Percentiles rank a stretch among this genome's conserved stretches.
These are phyloP conservation scores for Leishmania major DNA, from an alignment of 208 protist genomes.

Conservation along the genomic window DNA sequence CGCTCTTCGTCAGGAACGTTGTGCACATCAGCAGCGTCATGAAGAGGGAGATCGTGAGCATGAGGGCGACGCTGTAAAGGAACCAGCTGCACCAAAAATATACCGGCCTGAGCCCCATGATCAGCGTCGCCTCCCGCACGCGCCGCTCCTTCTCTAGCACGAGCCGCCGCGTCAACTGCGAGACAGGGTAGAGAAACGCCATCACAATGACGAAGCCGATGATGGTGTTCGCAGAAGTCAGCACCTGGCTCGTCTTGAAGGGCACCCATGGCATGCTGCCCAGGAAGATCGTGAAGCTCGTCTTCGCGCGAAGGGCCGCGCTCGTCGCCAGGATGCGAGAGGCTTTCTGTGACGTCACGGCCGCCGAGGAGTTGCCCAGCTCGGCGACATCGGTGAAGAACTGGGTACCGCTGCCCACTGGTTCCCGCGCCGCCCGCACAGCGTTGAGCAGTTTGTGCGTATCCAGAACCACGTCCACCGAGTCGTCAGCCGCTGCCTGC, in stretches of 20 bases:
- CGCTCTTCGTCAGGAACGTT: constrained; percentile 42
- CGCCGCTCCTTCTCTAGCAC: constrained; percentile 83
- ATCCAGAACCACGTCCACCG: neutral
- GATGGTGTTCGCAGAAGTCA: constrained; percentile 14
- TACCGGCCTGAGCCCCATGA: constrained; percentile 69
- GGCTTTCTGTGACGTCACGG: neutral
- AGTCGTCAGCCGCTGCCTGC: neutral
- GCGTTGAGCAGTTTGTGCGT: neutral
- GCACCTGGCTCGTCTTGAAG: constrained; percentile 1
- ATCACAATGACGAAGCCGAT: constrained; percentile 57
- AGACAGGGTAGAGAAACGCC: constrained; percentile 40
- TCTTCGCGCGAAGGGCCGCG: constrained; percentile 6
- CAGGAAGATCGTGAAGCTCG: neutral
- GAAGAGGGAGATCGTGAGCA: constrained; percentile 25
- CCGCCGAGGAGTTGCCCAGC: neutral
- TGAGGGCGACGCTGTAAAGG: constrained; percentile 49
- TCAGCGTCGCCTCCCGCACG: constrained; percentile 76
- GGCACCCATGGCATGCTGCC: constrained; percentile 14
- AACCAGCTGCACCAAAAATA: constrained; percentile 56
- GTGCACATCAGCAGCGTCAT: constrained; percentile 42
- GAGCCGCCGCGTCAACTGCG: constrained; percentile 54
- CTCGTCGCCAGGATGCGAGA: constrained; percentile 23
- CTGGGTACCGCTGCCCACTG: neutral
- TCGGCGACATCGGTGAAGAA: neutral
- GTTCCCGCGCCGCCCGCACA: neutral